Evolutionary conservation across 176 grass and related monocot genomes (phyloP).

Genomic region (Otatea glauca): DNA sequence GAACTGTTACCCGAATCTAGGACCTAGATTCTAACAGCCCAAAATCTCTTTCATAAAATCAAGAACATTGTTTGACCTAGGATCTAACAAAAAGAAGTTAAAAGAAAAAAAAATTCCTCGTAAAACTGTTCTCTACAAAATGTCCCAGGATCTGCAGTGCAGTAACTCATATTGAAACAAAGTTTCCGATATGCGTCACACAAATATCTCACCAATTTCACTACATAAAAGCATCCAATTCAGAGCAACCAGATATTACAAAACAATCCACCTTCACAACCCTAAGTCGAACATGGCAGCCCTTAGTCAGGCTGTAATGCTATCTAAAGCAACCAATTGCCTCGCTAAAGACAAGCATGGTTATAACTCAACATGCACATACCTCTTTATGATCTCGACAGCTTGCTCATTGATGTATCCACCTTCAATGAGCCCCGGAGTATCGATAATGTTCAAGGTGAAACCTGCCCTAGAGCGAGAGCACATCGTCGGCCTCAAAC

Average conservation of each 20-base stretch:
- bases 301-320: neutral
- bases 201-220: neutral
- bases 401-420: constrained; percentile 97
- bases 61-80: neutral
- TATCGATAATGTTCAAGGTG: constrained; percentile 96
- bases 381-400: constrained; percentile 96
- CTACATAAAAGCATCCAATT: constrained; percentile 16
- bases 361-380: neutral
- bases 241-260: constrained; percentile 35
- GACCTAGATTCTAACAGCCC: neutral
- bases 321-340: neutral
- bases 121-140: neutral
- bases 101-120: neutral
- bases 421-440: constrained; percentile 92
- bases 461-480: constrained; percentile 71
- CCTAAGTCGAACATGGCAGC: neutral
- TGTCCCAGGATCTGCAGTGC: neutral
- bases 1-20: constrained; percentile 6
- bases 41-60: neutral
- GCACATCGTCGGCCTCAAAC: constrained; percentile 86
- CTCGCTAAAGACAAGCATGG: constrained; percentile 5
- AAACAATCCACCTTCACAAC: neutral
- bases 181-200: neutral
- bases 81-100: neutral
- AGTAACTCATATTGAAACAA: neutral